Base-by-base conservation (phyloP, 2,329 filamentous ascomycete species). In the Diplodia corticola region DNA sequence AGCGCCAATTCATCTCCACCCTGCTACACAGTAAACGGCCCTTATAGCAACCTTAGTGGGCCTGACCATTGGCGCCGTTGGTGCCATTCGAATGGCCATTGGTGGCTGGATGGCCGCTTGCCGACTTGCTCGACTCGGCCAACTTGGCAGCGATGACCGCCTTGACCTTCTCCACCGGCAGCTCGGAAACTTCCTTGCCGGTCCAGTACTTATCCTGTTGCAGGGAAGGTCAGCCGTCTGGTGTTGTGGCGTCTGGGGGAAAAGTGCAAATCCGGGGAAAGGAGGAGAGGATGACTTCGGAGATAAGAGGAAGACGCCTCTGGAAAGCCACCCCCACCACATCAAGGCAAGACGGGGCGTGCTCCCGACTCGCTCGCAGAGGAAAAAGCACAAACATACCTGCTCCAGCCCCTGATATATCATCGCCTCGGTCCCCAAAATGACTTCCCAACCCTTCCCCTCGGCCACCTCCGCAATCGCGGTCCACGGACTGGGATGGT, bases 321-420 rank as follows among this genome's bases (percentile, higher is more conserved):
- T n/a, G n/a, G n/a, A n/a, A n/a, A n/a, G n/a, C n/a, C n/a, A n/a
- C n/a, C n/a, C n/a, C n/a, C n/a, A n/a, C n/a, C n/a, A n/a, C n/a
- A n/a, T n/a, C n/a, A n/a, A n/a, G n/a, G n/a, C n/a, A n/a, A n/a
- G n/a, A n/a, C n/a, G n/a, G n/a, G n/a, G n/a, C n/a, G n/a, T n/a
- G n/a, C n/a, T n/a, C n/a, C n/a, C n/a, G 30, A 17, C 15, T 15
- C 5, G 22, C 33, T 37, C 51, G 17, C 30, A n/a, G n/a, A n/a
- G n/a, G 9, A 4, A 54, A 28, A 4, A 20, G 13, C 6, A 12
- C 6, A 5, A n/a, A 63, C 74, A 73, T 17, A 80, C 79, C 77
- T 91, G 90, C 76, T 91, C 90, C 20, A 93, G 76, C 0, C 90
- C 91, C 76, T 93, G 90, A 79, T 88, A 92, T 69, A 93, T 89